A percentile compares a stretch with the other conserved stretches of the same genome.
Evolutionary conservation across 2,329 filamentous ascomycete genomes (phyloP).

Genomic region (Curvularia verruculosa): DNA sequence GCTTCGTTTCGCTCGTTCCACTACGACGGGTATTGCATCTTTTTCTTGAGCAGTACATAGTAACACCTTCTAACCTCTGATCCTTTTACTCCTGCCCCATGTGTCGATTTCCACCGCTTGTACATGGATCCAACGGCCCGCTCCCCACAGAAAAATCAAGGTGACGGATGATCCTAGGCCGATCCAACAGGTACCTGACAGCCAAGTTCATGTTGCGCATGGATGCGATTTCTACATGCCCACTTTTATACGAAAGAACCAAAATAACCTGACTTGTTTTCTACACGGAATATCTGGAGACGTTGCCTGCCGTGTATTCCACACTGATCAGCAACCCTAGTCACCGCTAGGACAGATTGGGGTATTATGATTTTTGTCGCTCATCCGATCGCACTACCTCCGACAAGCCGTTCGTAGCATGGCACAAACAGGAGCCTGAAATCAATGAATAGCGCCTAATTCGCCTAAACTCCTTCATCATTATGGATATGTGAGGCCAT

Average conservation of each 20-base stretch:
- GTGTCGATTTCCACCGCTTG: background rate
- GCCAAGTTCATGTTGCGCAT: background rate
- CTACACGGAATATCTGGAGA: background rate
- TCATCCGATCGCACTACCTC: background rate
- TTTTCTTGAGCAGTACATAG: background rate
- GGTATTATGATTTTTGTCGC: too few relatives aligned
- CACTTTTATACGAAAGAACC: background rate
- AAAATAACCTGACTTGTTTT: background rate
- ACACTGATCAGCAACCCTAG: background rate
- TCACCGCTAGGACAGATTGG: background rate
- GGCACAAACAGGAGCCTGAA: background rate
- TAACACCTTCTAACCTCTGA: background rate
- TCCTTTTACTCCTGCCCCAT: constrained; percentile 11
- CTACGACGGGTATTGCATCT: background rate
- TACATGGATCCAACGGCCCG: constrained; percentile 7
- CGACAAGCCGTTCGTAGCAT: background rate
- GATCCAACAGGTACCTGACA: background rate
- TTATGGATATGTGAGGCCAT: background rate
- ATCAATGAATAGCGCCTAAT: background rate
- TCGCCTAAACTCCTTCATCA: background rate
- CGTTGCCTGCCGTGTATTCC: background rate
- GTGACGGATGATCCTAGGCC: background rate
- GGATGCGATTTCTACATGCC: background rate
- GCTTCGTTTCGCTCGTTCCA: background rate
- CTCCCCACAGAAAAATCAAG: constrained; percentile 1